Conservation (phyloP, 768 basidiomycete genomes). For the Boletus rex-veris region DNA sequence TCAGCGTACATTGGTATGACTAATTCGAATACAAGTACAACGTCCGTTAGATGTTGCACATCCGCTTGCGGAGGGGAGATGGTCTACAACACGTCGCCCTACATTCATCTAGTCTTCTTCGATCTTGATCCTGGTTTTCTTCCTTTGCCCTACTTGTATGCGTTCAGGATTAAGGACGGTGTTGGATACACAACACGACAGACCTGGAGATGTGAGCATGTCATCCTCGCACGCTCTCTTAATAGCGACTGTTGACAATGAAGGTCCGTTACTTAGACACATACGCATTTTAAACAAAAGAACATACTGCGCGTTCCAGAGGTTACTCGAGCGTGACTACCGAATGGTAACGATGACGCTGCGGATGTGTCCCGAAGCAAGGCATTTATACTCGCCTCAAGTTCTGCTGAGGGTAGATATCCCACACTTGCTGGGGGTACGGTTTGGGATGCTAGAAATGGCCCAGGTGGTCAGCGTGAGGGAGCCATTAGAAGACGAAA, state of each 20-base stretch:
- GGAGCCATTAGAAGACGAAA: not conserved
- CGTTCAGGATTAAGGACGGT: not conserved
- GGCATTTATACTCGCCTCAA: constrained; percentile 1
- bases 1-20: too few species aligned
- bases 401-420: constrained; percentile 8
- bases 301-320: not conserved
- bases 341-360: not conserved
- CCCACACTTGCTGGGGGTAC: not conserved
- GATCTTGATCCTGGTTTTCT: constrained; percentile 12
- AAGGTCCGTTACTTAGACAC: not conserved
- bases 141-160: constrained; percentile 1
- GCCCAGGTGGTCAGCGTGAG: not conserved
- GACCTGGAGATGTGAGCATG: not conserved
- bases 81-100: not conserved
- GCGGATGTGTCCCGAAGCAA: not conserved
- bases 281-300: not conserved
- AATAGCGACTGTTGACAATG: not conserved
- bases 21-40: not conserved
- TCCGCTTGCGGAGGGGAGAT: not conserved
- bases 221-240: constrained; percentile 19
- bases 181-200: not conserved
- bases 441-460: not conserved
- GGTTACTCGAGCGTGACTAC: not conserved
- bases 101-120: constrained; percentile 7
- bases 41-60: not conserved